Conservation (phyloP, 441 rosid genomes). For the Sinapis alba region DNA sequence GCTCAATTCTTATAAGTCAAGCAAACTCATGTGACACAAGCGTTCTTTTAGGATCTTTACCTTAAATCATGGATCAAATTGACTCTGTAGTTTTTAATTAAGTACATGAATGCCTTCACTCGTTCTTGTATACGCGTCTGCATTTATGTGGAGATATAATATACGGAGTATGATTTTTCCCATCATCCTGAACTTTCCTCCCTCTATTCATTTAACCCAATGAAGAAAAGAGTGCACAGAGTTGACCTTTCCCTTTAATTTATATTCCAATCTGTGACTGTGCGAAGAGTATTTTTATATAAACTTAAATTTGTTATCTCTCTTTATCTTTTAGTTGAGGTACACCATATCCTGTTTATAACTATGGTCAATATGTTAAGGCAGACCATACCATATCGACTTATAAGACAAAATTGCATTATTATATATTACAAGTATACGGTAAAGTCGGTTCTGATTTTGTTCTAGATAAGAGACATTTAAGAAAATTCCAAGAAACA, state of each 20-base stretch:
- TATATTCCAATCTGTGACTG: background rate
- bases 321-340: background rate
- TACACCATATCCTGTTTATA: slow-evolving; percentile 30
- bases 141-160: slow-evolving; percentile 21
- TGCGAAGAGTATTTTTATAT: background rate
- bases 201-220: slow-evolving; percentile 19
- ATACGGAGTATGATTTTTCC: background rate
- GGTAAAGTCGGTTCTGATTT: slow-evolving; percentile 32
- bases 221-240: slow-evolving; percentile 19
- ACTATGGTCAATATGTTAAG: slow-evolving; percentile 18
- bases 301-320: background rate
- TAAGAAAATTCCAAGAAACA: slow-evolving; percentile 36
- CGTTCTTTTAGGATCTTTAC: slow-evolving; percentile 69
- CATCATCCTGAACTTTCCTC: background rate
- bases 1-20: slow-evolving; percentile 23
- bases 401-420: background rate
- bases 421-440: background rate
- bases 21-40: slow-evolving; percentile 52
- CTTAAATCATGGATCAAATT: slow-evolving; percentile 37
- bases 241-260: slow-evolving; percentile 13
- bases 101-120: slow-evolving; percentile 11
- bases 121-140: slow-evolving; percentile 32
- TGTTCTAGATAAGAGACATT: slow-evolving; percentile 28
- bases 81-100: slow-evolving; percentile 20
- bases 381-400: slow-evolving; percentile 27